Evolutionary conservation across 441 rosid species (phyloP), one percentile per base, ranked within the genome.

Genomic region (Jatropha podagrica): DNA sequence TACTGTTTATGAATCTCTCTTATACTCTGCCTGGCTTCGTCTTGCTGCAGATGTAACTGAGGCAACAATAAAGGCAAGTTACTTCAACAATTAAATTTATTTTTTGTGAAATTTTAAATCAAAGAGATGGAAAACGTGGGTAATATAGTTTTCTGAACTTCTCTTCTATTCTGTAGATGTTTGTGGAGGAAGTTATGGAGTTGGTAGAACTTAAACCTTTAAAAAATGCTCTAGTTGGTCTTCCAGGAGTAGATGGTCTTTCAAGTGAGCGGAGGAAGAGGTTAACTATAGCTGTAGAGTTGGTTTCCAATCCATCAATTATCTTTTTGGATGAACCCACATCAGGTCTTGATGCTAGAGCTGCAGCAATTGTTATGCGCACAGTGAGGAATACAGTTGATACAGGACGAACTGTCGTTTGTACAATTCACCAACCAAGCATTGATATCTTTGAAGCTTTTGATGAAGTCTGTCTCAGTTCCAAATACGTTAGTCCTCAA

Each of bases 261-360:
- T 92, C 97, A 15, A 90, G 94, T 1, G 97, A 92, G 76, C 95
- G 89, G 71, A 80, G 94, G 71, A 91, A 92, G 79, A 80, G 96
- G 75, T 82, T 93, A 18, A 91, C 97, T 0, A 90, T 93, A 70
- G 98, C 98, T 0, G 98, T 93, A 41, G 98, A 93, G 38, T 70
- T 93, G 79, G 97, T 91, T 44, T 94, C 96, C 4, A 91, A 89
- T 81, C 97, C 97, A 0, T 91, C 94, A 2, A 85, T 92, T 17
- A 88, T 90, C 63, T 92, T 92, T 82, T 89, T 91, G 95, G 97
- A 92, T 58, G 97, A 93, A 73, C 96, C 97, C 10, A 93, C 94
- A 6, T 89, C 95, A 72, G 95, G 97, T 12, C 91, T 92, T 7
- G 97, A 92, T 78, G 97, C 97, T 63, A 82, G 97, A 87, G 96